Evolutionary conservation across 345 rosid genomes (phyloP).

Genomic region (Draba incana): DNA sequence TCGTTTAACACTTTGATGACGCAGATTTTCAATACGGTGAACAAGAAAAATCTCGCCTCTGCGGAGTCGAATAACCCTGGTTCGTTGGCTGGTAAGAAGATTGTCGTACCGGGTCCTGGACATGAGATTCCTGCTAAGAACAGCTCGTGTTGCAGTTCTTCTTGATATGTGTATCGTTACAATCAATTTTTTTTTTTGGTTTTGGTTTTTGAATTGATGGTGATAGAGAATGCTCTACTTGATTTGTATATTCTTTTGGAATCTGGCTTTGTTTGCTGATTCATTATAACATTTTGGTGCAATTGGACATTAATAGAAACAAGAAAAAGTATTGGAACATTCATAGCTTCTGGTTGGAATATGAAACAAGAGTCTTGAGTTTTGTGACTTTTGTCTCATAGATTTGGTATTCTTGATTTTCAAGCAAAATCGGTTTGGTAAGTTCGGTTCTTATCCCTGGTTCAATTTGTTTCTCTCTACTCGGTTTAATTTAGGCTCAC

Average conservation of each 20-base stretch:
- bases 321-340: conserved; percentile 14
- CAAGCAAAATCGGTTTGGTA: too few relatives aligned
- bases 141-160: conserved; percentile 59
- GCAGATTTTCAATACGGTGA: conserved; percentile 70
- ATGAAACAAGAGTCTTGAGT: conserved; percentile 20
- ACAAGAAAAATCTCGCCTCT: conserved; percentile 74
- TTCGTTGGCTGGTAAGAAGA: conserved; percentile 69
- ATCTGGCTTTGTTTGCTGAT: conserved; percentile 31
- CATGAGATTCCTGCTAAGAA: conserved; percentile 65
- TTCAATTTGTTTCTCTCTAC: too few relatives aligned
- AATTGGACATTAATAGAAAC: conserved; percentile 33
- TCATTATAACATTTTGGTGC: conserved; percentile 32
- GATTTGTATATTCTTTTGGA: conserved; percentile 38
- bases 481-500: too few relatives aligned
- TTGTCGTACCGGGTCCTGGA: conserved; percentile 68
- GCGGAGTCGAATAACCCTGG: conserved; percentile 55
- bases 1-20: conserved; percentile 72
- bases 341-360: conserved; percentile 24
- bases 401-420: too few relatives aligned
- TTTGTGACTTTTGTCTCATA: neutral
- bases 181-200: neutral
- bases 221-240: conserved; percentile 31
- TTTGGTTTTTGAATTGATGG: neutral
- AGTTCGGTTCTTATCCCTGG: too few relatives aligned
- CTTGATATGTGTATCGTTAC: conserved; percentile 40